phyloP scores from a whole-genome alignment of 164 flowering plant genomes.

The Umbilicus rupestris region DNA sequence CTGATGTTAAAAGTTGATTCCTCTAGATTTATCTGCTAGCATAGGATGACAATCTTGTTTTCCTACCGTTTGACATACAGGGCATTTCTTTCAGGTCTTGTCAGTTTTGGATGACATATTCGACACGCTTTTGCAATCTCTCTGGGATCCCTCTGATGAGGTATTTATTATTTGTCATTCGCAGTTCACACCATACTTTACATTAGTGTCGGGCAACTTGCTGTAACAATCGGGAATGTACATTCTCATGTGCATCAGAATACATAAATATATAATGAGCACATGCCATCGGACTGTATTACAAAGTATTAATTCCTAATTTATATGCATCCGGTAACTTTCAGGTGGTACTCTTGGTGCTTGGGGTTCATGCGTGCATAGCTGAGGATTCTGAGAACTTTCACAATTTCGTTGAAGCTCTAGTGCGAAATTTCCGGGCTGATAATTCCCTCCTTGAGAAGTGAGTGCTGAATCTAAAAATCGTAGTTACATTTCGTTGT shows the following conservation, averaged over 20 bases:
- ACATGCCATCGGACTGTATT: neutral
- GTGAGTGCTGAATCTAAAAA: constrained; percentile 35
- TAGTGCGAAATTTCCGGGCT: constrained; percentile 62
- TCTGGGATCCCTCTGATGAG: constrained; percentile 91
- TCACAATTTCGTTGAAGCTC: constrained; percentile 60
- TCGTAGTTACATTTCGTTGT: neutral
- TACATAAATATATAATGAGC: neutral
- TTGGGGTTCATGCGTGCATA: constrained; percentile 93
- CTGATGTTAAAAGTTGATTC: neutral
- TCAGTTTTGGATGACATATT: constrained; percentile 64
- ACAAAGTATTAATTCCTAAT: neutral
- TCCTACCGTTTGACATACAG: neutral
- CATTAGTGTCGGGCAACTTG: neutral
- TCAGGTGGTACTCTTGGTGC: constrained; percentile 91
- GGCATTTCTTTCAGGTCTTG: constrained; percentile 52
- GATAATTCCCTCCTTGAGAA: constrained; percentile 79
- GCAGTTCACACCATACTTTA: neutral
- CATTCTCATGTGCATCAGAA: neutral
- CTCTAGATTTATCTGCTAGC: neutral
- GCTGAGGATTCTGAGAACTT: constrained; percentile 75
- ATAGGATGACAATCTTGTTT: neutral
- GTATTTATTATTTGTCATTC: constrained; percentile 35
- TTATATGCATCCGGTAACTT: neutral
- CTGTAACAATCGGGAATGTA: neutral
- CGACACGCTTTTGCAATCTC: constrained; percentile 64